Conservation (phyloP, 805 yeast genomes). For the Sungouiella thailandica region DNA sequence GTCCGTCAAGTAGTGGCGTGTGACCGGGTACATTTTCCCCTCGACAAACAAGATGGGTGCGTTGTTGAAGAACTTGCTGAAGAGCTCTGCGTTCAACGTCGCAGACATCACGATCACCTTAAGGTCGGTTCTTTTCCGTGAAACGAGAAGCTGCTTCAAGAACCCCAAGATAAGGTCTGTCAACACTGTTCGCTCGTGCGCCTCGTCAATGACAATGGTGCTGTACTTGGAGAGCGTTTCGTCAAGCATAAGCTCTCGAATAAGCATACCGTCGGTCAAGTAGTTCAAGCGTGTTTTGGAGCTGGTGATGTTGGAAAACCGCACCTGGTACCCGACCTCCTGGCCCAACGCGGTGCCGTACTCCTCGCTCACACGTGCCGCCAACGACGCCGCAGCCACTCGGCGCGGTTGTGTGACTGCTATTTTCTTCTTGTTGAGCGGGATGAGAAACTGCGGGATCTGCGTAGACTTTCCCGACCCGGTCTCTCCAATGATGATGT, state of each 20-base stretch:
- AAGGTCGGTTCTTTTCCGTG: constrained; percentile 51
- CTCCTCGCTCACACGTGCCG: constrained; percentile 89
- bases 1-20: constrained; percentile 57
- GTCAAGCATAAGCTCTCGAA: constrained; percentile 85
- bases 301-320: constrained; percentile 72
- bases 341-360: constrained; percentile 71
- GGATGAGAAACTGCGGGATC: constrained; percentile 85
- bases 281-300: constrained; percentile 69
- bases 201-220: constrained; percentile 87
- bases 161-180: constrained; percentile 91
- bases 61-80: constrained; percentile 67
- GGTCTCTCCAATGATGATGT: constrained; percentile 89
- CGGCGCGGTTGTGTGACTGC: constrained; percentile 97
- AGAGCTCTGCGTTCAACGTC: constrained; percentile 86
- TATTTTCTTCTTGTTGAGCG: constrained; percentile 47
- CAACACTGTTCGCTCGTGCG: constrained; percentile 91
- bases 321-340: constrained; percentile 87
- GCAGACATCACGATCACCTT: constrained; percentile 91
- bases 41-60: constrained; percentile 86
- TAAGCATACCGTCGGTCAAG: constrained; percentile 94
- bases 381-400: constrained; percentile 94
- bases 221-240: constrained; percentile 58
- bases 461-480: constrained; percentile 99
- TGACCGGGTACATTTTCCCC: constrained; percentile 86
- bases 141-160: constrained; percentile 56